Conservation (phyloP, 345 rosid species). For the Rhodamnia argentea region DNA sequence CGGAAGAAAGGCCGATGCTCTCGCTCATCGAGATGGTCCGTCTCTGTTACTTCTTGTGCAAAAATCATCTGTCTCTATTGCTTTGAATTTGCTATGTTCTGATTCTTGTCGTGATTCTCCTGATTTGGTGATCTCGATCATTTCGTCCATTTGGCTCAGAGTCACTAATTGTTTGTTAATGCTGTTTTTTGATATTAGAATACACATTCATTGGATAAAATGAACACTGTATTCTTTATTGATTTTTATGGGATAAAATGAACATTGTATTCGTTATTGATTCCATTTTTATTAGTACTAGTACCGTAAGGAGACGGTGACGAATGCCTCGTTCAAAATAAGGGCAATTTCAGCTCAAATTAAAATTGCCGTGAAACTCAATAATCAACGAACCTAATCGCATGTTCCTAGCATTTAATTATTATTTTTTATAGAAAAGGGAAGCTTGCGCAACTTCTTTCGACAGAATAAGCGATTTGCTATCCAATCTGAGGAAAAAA, state of each 20-base stretch:
- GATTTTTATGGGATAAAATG: too few relatives aligned
- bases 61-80: too few relatives aligned
- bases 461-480: background rate
- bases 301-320: accelerated
- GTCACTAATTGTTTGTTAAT: too few relatives aligned
- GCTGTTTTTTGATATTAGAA: too few relatives aligned
- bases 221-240: too few relatives aligned
- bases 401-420: accelerated
- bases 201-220: too few relatives aligned
- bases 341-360: accelerated
- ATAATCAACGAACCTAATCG: accelerated
- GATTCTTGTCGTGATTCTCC: background rate
- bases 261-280: too few relatives aligned
- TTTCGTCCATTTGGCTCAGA: background rate
- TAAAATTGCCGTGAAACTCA: accelerated
- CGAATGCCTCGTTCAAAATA: accelerated
- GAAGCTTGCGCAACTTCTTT: background rate
- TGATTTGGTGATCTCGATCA: background rate
- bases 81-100: too few relatives aligned
- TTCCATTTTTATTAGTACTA: background rate
- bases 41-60: too few relatives aligned
- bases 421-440: background rate
- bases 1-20: too few relatives aligned
- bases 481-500: background rate
- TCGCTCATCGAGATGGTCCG: too few relatives aligned